phyloP scores from a whole-genome alignment of 2,329 filamentous ascomycete genomes.

The Fusarium sambucinum region DNA sequence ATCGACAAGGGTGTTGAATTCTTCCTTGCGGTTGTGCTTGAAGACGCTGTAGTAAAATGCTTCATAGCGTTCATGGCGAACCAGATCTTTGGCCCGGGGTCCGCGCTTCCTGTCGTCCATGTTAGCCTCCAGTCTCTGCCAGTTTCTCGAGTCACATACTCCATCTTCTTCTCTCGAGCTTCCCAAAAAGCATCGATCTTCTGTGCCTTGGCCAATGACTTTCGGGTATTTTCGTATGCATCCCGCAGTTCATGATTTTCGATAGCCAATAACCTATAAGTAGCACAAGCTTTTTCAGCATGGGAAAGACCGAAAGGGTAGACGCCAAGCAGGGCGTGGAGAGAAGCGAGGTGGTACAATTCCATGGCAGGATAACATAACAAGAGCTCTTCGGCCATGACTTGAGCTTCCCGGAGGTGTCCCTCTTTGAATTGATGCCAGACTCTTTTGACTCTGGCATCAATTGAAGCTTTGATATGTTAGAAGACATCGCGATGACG shows the following conservation, averaged over 20 bases:
- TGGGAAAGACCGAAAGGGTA: neutral
- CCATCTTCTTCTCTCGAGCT: neutral
- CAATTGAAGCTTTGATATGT: neutral
- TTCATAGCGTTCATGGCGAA: neutral
- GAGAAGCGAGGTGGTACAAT: neutral
- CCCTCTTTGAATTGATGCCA: neutral
- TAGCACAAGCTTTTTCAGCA: neutral
- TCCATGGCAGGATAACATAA: neutral
- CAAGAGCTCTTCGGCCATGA: neutral
- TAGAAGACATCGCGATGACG: neutral
- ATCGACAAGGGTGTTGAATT: neutral
- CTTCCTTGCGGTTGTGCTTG: neutral
- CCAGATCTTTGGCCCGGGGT: neutral
- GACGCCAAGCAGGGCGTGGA: neutral
- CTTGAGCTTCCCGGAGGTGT: neutral
- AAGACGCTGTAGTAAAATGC: neutral
- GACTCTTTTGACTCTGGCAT: no score
- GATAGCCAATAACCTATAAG: no score
- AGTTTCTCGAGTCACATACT: neutral
- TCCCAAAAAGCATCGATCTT: neutral
- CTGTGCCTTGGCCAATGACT: neutral
- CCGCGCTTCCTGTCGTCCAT: neutral
- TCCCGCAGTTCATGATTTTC: no score
- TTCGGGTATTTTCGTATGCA: neutral
- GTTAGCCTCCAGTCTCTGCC: neutral